Base-by-base conservation (phyloP, 108 stramenopile genomes). In the Thalassiosira profunda region DNA sequence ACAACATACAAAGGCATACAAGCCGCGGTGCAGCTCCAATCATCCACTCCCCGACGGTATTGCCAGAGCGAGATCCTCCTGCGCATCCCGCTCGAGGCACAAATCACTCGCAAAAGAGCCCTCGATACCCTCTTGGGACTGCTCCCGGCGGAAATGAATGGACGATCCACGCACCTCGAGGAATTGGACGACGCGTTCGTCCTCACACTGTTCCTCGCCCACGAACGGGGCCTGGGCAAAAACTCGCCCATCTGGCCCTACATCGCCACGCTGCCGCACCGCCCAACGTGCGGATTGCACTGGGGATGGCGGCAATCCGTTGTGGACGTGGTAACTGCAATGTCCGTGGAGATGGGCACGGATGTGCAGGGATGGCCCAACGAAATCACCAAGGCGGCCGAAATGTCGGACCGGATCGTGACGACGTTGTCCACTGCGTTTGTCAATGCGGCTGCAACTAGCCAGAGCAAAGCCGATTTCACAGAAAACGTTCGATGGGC, bases 121-220 rank as follows among this genome's bases (percentile, higher is more conserved):
- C 45, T 94, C 28, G 81, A 86, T 1, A 89, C 84, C 4, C 69
- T 94, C 4, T 12, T 59, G 33, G 68, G 81, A 18, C 67, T 82
- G 8, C 56, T 91, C 26, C 84, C 89, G 7, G 51, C 58, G 4
- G 86, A 86, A 58, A 57, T 79, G 3, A 60, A n/a, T 11, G n/a
- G n/a, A n/a, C n/a, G n/a, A n/a, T 33, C 20, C 9, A 15, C 63
- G 14, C 45, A 44, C 26, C 28, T 80, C 4, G 68, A 63, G 14
- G 84, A 86, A 52, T 70, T 94, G 23, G 90, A 94, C 49, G 93
- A 94, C 75, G 90, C 84, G 8, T 70, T 79, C 12, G 48, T 94
- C 8, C 58, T 94, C 10, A 76, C 71, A 18, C 40, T 94, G 26
- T 60, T 88, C 20, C 76, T 94, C 49, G 84, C 84, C 3, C 88